Evolutionary conservation across 2,329 filamentous ascomycete genomes (phyloP).

Genomic region (Arthrobotrys iridis): DNA sequence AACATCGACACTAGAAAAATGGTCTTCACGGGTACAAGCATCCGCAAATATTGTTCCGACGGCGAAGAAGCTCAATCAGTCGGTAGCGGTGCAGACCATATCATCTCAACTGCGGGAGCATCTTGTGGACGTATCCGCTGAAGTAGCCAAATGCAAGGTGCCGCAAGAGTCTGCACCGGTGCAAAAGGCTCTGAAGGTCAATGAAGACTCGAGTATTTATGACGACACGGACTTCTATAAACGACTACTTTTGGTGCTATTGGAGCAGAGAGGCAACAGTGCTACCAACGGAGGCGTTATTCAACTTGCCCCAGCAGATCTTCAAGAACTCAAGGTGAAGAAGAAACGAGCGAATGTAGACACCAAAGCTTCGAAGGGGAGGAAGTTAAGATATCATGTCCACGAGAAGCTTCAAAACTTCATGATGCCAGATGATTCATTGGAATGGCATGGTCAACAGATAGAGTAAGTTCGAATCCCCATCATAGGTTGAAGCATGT

Average conservation of each 20-base stretch:
- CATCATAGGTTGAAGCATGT: background rate
- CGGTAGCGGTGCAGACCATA: constrained; percentile 69
- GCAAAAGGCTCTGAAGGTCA: constrained; percentile 63
- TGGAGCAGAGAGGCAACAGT: constrained; percentile 82
- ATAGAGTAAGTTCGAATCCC: constrained; percentile 66
- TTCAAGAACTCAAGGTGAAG: constrained; percentile 64
- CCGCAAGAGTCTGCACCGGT: constrained; percentile 53
- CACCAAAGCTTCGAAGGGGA: constrained; percentile 91
- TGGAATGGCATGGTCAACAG: constrained; percentile 80
- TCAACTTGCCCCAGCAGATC: constrained; percentile 69
- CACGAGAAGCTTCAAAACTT: constrained; percentile 98
- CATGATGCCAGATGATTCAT: constrained; percentile 88
- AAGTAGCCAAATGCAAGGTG: constrained; percentile 69
- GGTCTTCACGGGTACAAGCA: constrained; percentile 82
- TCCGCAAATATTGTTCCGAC: constrained; percentile 66
- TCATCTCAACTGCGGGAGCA: constrained; percentile 76
- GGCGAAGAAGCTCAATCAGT: constrained; percentile 70
- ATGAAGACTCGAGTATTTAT: constrained; percentile 74
- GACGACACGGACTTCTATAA: constrained; percentile 97
- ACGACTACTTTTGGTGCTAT: constrained; percentile 87
- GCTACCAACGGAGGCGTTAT: constrained; percentile 65
- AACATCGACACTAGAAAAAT: constrained; percentile 82
- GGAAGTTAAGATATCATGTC: constrained; percentile 92
- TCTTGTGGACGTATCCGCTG: constrained; percentile 74
- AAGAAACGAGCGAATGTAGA: constrained; percentile 85